Conservation (phyloP, 2,329 filamentous ascomycete genomes). For the Arachnopeziza araneosa region DNA sequence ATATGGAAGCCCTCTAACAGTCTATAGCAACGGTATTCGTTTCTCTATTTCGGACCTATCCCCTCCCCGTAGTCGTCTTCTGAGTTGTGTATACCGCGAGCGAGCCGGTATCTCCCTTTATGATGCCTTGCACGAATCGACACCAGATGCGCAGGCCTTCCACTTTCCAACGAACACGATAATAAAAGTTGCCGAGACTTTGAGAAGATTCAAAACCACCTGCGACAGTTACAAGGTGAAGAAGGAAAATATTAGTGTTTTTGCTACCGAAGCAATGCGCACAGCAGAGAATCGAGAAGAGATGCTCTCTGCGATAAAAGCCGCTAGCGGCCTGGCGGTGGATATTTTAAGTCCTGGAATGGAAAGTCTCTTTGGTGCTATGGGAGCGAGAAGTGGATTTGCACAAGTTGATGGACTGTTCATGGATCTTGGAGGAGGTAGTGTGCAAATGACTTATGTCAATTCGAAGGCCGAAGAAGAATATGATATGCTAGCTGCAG, state of each 20-base stretch:
- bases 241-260: conserved; percentile 58
- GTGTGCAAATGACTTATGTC: conserved; percentile 63
- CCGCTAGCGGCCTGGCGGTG: conserved; percentile 61
- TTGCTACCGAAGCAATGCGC: conserved; percentile 86
- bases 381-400: conserved; percentile 70
- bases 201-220: conserved; percentile 66
- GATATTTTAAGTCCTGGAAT: conserved; percentile 70
- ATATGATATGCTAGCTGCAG: conserved; percentile 50
- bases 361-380: conserved; percentile 76
- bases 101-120: conserved; percentile 80
- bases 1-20: conserved; percentile 6
- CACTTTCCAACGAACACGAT: conserved; percentile 54
- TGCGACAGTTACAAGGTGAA: conserved; percentile 67
- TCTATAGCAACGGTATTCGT: conserved; percentile 76
- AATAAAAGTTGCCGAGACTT: conserved; percentile 54
- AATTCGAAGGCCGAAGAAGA: conserved; percentile 37
- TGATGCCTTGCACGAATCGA: conserved; percentile 62
- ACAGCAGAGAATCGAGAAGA: conserved; percentile 67
- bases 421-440: conserved; percentile 68
- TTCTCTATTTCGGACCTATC: conserved; percentile 84
- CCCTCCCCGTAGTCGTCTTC: conserved; percentile 62
- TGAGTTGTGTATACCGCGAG: conserved; percentile 72
- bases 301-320: conserved; percentile 60
- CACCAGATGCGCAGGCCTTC: conserved; percentile 28
- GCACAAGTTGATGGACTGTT: conserved; percentile 56